Percentiles rank a stretch among this genome's conserved stretches.
Evolutionary conservation across 495 filamentous ascomycete genomes (phyloP).

Genomic region (Tricharina praecox): DNA sequence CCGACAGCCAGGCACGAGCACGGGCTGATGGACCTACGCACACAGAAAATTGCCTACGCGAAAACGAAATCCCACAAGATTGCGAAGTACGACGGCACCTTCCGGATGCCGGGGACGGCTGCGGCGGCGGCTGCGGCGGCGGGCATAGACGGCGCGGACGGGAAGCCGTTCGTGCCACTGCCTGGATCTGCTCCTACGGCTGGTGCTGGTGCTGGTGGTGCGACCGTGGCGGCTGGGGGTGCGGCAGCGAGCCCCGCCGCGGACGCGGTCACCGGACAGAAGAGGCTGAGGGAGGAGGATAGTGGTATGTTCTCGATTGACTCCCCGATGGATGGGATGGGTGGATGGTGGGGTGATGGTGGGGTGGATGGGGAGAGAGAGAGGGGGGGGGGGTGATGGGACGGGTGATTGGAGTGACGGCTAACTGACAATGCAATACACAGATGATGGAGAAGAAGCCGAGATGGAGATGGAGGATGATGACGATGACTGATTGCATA

Average conservation of each 20-base stretch:
- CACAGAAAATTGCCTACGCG: conserved; percentile 70
- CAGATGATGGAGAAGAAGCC: background rate
- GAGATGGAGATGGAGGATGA: conserved; percentile 27
- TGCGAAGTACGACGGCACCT: conserved; percentile 79
- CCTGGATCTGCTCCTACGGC: conserved; percentile 39
- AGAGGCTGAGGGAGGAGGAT: conserved; percentile 58
- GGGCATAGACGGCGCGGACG: too few relatives aligned
- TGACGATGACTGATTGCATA: conserved; percentile 13
- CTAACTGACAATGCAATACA: background rate
- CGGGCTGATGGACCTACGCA: too few relatives aligned
- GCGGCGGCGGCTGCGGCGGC: conserved; percentile 37
- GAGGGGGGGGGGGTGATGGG: too few relatives aligned
- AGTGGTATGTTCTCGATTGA: conserved; percentile 30
- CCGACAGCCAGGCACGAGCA: too few relatives aligned
- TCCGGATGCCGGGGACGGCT: conserved; percentile 41
- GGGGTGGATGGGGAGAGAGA: too few relatives aligned
- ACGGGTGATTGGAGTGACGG: too few relatives aligned
- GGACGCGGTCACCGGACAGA: conserved; percentile 34
- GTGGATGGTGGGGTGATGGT: background rate
- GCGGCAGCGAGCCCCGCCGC: conserved; percentile 30
- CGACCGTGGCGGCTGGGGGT: conserved; percentile 31
- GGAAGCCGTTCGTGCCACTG: conserved; percentile 27
- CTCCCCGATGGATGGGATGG: background rate
- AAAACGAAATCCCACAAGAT: conserved; percentile 73
- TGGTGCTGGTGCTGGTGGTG: conserved; percentile 30